Conservation (phyloP, 2,329 filamentous ascomycete species). For the Trichoderma harzianum region DNA sequence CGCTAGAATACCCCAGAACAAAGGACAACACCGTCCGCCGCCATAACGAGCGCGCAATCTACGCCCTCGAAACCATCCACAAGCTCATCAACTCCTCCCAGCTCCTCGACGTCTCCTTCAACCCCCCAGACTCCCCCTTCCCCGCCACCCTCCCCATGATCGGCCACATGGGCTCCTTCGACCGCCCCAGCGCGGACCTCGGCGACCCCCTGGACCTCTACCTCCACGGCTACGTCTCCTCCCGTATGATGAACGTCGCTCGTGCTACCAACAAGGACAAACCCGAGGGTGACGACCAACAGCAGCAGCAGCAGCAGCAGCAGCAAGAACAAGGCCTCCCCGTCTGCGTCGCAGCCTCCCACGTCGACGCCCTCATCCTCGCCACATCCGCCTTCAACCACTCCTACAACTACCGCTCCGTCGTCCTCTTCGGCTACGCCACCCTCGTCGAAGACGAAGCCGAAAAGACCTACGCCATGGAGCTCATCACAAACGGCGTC, state of each 20-base stretch:
- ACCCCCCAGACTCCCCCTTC: slow-evolving; percentile 60
- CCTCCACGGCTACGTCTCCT: slow-evolving; percentile 80
- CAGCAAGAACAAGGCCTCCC: slow-evolving; percentile 52
- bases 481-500: slow-evolving; percentile 72
- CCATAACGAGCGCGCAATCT: slow-evolving; percentile 62
- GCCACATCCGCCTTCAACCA: slow-evolving; percentile 76
- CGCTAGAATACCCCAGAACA: slow-evolving; percentile 61
- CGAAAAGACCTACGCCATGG: slow-evolving; percentile 77
- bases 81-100: slow-evolving; percentile 69
- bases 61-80: slow-evolving; percentile 72
- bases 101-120: slow-evolving; percentile 79
- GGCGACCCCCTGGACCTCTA: slow-evolving; percentile 71
- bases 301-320: too few relatives aligned
- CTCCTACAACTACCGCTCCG: slow-evolving; percentile 83
- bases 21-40: slow-evolving; percentile 64
- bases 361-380: slow-evolving; percentile 76
- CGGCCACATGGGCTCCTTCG: slow-evolving; percentile 73
- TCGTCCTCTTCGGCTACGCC: slow-evolving; percentile 73
- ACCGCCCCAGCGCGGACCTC: slow-evolving; percentile 54
- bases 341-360: slow-evolving; percentile 67
- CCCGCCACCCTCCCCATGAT: slow-evolving; percentile 82
- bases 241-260: slow-evolving; percentile 69
- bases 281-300: not conserved
- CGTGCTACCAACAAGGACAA: slow-evolving; percentile 20
- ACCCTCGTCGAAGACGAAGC: slow-evolving; percentile 60